Evolutionary conservation across 176 grass and related monocot genomes (phyloP).

Genomic region (Aegilops longissima): DNA sequence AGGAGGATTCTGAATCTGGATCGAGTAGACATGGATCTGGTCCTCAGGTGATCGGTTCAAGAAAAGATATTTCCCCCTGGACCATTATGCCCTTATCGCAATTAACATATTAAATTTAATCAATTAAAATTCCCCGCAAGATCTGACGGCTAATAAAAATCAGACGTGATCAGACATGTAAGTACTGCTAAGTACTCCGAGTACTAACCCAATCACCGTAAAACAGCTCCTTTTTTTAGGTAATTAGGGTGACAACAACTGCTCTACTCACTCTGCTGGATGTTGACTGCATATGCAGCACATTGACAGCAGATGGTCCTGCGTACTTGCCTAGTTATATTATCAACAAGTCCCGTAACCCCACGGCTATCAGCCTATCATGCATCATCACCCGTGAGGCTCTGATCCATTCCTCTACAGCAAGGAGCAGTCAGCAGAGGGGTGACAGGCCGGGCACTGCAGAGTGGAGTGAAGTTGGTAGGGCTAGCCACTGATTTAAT

Average conservation of each 20-base stretch:
- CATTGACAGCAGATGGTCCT: slow-evolving; percentile 14
- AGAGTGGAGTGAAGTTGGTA: slow-evolving; percentile 38
- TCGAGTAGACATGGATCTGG: too few relatives aligned
- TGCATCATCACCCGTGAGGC: background rate
- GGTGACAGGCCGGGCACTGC: background rate
- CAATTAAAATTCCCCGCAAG: too few relatives aligned
- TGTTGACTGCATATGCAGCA: slow-evolving; percentile 6
- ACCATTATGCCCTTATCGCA: too few relatives aligned
- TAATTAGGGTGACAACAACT: background rate
- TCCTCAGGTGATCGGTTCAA: too few relatives aligned
- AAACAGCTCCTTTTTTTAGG: background rate
- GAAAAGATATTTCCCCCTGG: too few relatives aligned
- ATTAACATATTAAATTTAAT: too few relatives aligned
- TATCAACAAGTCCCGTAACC: background rate
- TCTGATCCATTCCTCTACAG: background rate
- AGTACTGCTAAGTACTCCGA: too few relatives aligned
- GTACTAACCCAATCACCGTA: too few relatives aligned
- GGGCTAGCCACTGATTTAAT: slow-evolving; percentile 25
- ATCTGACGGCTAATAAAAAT: too few relatives aligned
- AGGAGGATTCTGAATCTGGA: too few relatives aligned
- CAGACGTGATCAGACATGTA: too few relatives aligned
- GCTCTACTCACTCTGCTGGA: background rate
- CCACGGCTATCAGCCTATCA: too few relatives aligned
- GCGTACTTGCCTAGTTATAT: background rate
- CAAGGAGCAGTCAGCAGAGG: slow-evolving; percentile 2